Evolutionary conservation across 1,284 basidiomycete genomes (phyloP).

Genomic region (Xerocomus alliaceus): DNA sequence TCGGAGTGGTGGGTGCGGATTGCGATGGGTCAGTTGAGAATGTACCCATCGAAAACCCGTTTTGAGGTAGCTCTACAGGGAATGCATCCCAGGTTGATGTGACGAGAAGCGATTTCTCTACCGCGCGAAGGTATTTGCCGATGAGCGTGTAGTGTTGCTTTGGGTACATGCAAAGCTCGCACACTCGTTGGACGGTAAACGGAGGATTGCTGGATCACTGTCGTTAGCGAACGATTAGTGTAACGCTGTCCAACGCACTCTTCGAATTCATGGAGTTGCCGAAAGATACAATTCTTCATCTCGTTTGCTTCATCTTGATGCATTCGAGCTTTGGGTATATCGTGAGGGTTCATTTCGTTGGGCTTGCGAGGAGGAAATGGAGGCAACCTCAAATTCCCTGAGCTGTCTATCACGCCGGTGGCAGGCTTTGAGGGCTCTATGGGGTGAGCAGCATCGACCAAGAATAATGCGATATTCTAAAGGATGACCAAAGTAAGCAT

Average conservation of each 20-base stretch:
- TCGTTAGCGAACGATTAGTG: constrained; percentile 18
- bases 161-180: constrained; percentile 82
- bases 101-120: constrained; percentile 86
- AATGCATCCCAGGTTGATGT: constrained; percentile 81
- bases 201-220: constrained; percentile 64
- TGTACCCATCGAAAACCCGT: constrained; percentile 48
- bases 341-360: constrained; percentile 56
- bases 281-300: constrained; percentile 65
- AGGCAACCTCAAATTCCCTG: constrained; percentile 77
- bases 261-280: constrained; percentile 79
- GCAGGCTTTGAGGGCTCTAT: constrained; percentile 25
- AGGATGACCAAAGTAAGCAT: background rate
- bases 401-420: constrained; percentile 34
- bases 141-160: constrained; percentile 75
- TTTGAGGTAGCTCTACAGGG: constrained; percentile 57
- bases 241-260: constrained; percentile 54
- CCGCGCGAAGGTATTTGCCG: constrained; percentile 90
- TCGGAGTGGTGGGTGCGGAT: constrained; percentile 72
- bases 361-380: constrained; percentile 76
- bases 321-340: constrained; percentile 67
- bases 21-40: constrained; percentile 51
- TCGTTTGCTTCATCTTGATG: constrained; percentile 66
- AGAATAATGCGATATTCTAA: constrained; percentile 67
- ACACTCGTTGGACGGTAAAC: constrained; percentile 92
- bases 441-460: constrained; percentile 49